phyloP scores from a whole-genome alignment of 805 yeast species.

The Kodamaea kakaduensis region DNA sequence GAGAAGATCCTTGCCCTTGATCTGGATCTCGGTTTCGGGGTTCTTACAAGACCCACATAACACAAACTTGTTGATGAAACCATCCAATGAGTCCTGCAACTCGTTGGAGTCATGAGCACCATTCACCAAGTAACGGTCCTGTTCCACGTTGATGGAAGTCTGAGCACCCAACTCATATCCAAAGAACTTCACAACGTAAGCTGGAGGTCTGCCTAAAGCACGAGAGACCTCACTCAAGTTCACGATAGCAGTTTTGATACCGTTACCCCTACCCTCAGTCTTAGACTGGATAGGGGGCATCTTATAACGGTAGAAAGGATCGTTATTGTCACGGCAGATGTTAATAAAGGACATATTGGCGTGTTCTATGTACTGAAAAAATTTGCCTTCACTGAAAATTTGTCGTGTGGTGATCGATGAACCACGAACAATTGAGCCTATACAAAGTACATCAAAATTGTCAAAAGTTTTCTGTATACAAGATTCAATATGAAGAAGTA shows the following conservation, averaged over 20 bases:
- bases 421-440: too few relatives aligned
- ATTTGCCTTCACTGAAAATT: constrained; percentile 3
- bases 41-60: constrained; percentile 93
- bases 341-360: constrained; percentile 76
- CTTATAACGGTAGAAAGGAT: constrained; percentile 98
- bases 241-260: constrained; percentile 92
- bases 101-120: constrained; percentile 90
- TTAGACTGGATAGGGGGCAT: constrained; percentile 98
- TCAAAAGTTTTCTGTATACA: too few relatives aligned
- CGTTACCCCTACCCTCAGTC: constrained; percentile 98
- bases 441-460: too few relatives aligned
- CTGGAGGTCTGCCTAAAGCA: constrained; percentile 88
- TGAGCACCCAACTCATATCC: constrained; percentile 98
- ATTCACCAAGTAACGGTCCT: constrained; percentile 86
- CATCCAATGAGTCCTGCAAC: constrained; percentile 91
- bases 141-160: constrained; percentile 72
- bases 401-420: too few relatives aligned
- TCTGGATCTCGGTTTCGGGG: constrained; percentile 91
- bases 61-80: constrained; percentile 88
- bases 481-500: too few relatives aligned
- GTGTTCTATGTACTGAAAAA: constrained; percentile 5
- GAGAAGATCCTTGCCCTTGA: constrained; percentile 69
- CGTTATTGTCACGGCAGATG: constrained; percentile 94
- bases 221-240: constrained; percentile 91
- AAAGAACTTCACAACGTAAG: constrained; percentile 88